Base-by-base conservation (phyloP, 257 asterid species). In the Primulina tabacum region DNA sequence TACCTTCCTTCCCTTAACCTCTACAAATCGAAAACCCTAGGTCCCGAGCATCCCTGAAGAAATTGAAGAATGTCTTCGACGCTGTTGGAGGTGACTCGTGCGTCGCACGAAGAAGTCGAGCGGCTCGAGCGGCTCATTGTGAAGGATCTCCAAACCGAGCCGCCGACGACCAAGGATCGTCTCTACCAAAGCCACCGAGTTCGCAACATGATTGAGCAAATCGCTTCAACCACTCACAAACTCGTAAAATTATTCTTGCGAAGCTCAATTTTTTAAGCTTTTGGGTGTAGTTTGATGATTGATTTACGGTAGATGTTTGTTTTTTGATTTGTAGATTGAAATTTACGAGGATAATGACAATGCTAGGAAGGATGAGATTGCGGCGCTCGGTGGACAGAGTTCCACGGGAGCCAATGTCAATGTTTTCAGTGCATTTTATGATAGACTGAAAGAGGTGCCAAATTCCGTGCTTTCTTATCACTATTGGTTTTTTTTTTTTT, bases 301-400 rank as follows among this genome's bases (percentile, higher is more conserved):
- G 33, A 11, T 61, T 77, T 20, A 73, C n/a, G 67, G 33, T 24
- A 1, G 16, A 34, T 68, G 72, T 40, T 32, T 64, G 24, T 37
- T 21, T 16, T 76, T 34, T 29, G 60, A 58, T 61, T 34, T 1
- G 37, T 71, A 90, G 96, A 73, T 89, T 80, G 99, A 91, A 64
- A 80, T 91, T 37, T 94, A 94, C 64, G 98, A 86, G 71, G 98
- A 91, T 72, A 81, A 86, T 40, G 99, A 94, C 78, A 82, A 60
- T 63, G 88, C 96, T 24, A 81, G 97, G 87, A 91, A 85, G 80
- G 99, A 94, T 74, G 99, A 94, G 80, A 94, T 94, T 79, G 99
- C 97, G 8, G 96, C 97, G 3, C 96, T 94, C 4, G 97, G 97
- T 69, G 99, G 97, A 12, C 95, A 83, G 87, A 90, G 96, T 32